A percentile compares a stretch with the other conserved stretches of the same genome.
phyloP scores from a whole-genome alignment of 2,329 filamentous ascomycete genomes.

The Phialophora chinensis region DNA sequence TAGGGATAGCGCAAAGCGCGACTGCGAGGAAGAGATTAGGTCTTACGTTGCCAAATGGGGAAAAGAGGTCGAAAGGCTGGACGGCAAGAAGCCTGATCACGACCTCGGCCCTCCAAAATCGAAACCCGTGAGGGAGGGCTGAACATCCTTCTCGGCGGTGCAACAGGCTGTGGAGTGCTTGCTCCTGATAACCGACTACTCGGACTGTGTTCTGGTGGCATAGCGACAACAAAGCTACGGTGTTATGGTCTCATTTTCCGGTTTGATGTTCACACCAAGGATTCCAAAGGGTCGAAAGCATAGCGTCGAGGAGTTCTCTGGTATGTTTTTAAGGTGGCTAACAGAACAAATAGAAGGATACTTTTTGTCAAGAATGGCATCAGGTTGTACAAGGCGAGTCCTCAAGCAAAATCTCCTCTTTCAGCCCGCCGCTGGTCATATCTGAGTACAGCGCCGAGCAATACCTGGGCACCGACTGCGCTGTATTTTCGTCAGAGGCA shows the following conservation, averaged over 20 bases:
- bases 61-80: conserved; percentile 41
- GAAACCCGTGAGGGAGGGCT: background rate
- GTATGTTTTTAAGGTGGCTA: background rate
- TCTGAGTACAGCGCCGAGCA: conserved; percentile 45
- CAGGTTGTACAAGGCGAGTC: background rate
- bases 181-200: background rate
- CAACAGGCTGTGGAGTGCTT: background rate
- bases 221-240: background rate
- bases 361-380: conserved; percentile 1
- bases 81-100: conserved; percentile 29
- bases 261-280: background rate
- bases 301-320: background rate
- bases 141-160: background rate
- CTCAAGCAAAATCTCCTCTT: conserved; percentile 32
- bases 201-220: background rate
- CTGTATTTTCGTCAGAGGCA: conserved; percentile 40
- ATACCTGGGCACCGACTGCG: conserved; percentile 38
- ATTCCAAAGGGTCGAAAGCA: background rate
- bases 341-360: conserved; percentile 5
- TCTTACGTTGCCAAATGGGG: conserved; percentile 56
- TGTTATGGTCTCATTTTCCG: background rate
- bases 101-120: conserved; percentile 15
- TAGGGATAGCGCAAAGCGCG: conserved; percentile 59
- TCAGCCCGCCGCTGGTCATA: conserved; percentile 49
- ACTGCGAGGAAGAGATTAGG: conserved; percentile 75